Evolutionary conservation across 176 grass and related monocot genomes (phyloP).

Genomic region (Cenchrus purpureus): DNA sequence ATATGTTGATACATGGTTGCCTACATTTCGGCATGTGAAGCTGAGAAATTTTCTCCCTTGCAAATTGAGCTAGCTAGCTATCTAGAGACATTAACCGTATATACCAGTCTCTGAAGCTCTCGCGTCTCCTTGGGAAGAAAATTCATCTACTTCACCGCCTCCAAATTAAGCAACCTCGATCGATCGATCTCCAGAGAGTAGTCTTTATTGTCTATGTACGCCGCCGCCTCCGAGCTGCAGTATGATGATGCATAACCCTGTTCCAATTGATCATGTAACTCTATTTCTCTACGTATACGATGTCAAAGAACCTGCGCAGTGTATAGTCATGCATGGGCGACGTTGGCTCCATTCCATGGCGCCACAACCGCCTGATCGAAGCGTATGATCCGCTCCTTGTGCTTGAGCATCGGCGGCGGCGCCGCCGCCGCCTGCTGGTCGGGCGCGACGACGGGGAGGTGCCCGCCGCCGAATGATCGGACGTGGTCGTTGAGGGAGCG

Average conservation of each 20-base stretch:
- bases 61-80: slow-evolving; percentile 19
- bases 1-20: slow-evolving; percentile 38
- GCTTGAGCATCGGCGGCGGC: not conserved
- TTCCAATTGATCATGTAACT: not conserved
- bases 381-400: slow-evolving; percentile 58
- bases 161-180: slow-evolving; percentile 12
- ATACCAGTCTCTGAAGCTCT: slow-evolving; percentile 17
- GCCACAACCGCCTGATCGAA: slow-evolving; percentile 48
- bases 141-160: slow-evolving; percentile 91
- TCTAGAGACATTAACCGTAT: not conserved
- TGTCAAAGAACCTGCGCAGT: not conserved
- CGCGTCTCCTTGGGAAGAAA: slow-evolving; percentile 58
- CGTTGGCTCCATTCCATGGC: not conserved
- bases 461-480: slow-evolving; percentile 73
- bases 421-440: not conserved
- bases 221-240: not conserved
- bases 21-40: slow-evolving; percentile 63
- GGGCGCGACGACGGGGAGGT: slow-evolving; percentile 43
- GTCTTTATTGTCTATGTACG: slow-evolving; percentile 35
- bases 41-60: slow-evolving; percentile 85
- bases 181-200: not conserved
- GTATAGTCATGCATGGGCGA: slow-evolving; percentile 25
- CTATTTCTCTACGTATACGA: not conserved
- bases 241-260: not conserved
- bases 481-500: slow-evolving; percentile 90